Percentiles rank a stretch among this genome's conserved stretches.
phyloP scores from a whole-genome alignment of 441 rosid species.

The Gossypium laxum region DNA sequence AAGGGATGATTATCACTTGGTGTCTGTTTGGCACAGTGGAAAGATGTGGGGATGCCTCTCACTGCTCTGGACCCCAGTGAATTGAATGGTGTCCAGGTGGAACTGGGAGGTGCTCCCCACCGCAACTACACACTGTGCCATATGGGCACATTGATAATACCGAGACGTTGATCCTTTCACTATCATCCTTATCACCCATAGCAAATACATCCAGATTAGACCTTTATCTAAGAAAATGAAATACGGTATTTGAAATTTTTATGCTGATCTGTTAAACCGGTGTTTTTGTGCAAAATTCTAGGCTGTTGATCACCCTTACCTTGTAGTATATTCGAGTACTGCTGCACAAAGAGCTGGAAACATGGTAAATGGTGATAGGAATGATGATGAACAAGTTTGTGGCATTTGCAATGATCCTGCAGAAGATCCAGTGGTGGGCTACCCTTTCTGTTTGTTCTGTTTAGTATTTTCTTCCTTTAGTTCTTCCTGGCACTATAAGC shows the following conservation, averaged over 20 bases:
- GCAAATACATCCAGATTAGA: neutral
- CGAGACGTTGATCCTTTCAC: neutral
- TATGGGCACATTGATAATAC: neutral
- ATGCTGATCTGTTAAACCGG: neutral
- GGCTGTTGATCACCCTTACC: constrained; percentile 99
- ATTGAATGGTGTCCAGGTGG: neutral
- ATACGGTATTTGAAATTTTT: neutral
- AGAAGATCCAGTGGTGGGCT: constrained; percentile 69
- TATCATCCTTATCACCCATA: neutral
- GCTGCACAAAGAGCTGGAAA: constrained; percentile 35
- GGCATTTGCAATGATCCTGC: constrained; percentile 71
- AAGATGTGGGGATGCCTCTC: neutral
- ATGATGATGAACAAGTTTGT: constrained; percentile 49
- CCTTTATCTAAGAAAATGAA: neutral
- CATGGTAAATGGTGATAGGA: constrained; percentile 23
- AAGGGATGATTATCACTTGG: neutral
- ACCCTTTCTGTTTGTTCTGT: constrained; percentile 2
- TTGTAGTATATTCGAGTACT: constrained; percentile 66
- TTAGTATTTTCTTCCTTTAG: constrained; percentile 1
- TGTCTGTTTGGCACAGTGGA: neutral
- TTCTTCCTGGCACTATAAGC: neutral
- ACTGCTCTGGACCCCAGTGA: neutral
- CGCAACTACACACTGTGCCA: neutral
- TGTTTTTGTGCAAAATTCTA: constrained; percentile 28
- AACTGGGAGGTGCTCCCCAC: neutral